A percentile compares a stretch with the other conserved stretches of the same genome.
Conservation (phyloP, 2,329 filamentous ascomycete genomes). For the Ceratocystis colombiana region DNA sequence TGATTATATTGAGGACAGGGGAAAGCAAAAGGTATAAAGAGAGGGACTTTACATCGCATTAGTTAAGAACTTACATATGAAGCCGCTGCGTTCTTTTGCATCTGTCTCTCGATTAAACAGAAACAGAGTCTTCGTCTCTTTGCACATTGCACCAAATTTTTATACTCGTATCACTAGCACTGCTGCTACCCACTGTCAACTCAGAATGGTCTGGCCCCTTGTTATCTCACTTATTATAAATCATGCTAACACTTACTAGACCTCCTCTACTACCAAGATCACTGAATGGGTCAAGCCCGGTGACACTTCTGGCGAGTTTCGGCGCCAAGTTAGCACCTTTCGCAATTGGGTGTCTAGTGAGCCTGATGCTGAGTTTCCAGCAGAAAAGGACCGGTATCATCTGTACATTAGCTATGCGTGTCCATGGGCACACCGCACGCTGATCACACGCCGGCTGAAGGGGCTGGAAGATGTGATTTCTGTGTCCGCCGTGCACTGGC, state of each 20-base stretch:
- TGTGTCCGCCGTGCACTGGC: conserved; percentile 82
- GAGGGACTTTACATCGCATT: no score
- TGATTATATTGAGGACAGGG: no score
- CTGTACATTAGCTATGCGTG: conserved; percentile 92
- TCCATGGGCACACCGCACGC: conserved; percentile 81
- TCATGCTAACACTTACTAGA: not conserved
- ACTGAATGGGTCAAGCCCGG: conserved; percentile 73
- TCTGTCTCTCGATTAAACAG: not conserved
- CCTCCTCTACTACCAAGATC: conserved; percentile 37
- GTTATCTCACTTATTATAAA: not conserved
- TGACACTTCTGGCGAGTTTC: conserved; percentile 83
- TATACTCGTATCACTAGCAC: not conserved
- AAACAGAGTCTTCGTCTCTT: not conserved
- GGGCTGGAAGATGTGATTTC: conserved; percentile 77
- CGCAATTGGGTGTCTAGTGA: conserved; percentile 68
- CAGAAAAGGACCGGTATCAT: conserved; percentile 86
- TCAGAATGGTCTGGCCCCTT: conserved; percentile 9
- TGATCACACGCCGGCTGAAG: conserved; percentile 84
- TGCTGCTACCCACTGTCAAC: not conserved
- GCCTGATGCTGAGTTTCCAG: conserved; percentile 61
- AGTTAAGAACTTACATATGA: not conserved
- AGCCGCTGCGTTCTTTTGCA: not conserved
- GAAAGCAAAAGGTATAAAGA: not conserved
- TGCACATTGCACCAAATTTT: not conserved
- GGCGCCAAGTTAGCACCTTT: conserved; percentile 75